These are phyloP conservation scores for Excoecaria cochinchinensis DNA, from an alignment of 345 rosid species.

Conservation along the genomic window DNA sequence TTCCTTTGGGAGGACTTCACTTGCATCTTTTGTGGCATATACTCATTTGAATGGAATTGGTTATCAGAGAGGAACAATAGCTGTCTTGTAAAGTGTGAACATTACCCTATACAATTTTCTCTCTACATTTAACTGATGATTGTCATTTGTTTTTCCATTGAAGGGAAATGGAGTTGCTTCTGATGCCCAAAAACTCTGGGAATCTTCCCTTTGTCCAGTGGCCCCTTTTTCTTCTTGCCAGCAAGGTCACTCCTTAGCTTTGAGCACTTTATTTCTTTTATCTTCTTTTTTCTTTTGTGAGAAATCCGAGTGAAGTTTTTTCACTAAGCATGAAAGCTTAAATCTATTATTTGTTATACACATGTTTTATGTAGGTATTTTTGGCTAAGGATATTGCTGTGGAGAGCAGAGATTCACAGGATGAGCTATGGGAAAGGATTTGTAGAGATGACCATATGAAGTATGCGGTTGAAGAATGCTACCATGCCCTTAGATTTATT, in stretches of 20 bases:
- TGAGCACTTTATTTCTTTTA: not conserved
- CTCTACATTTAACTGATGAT: conserved; percentile 8
- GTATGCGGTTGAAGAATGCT: conserved; percentile 94
- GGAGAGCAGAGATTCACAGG: conserved; percentile 64
- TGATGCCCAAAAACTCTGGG: conserved; percentile 93
- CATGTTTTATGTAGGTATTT: conserved; percentile 52
- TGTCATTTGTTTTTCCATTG: conserved; percentile 14
- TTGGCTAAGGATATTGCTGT: conserved; percentile 88
- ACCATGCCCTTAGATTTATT: conserved; percentile 54
- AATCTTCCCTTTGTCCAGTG: conserved; percentile 78
- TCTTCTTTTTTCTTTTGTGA: not conserved
- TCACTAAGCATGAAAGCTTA: not conserved
- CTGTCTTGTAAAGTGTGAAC: not conserved
- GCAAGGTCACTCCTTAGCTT: conserved; percentile 60
- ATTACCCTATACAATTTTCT: not conserved
- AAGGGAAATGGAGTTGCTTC: conserved; percentile 91
- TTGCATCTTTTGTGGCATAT: too few species aligned
- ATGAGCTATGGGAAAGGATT: conserved; percentile 87
- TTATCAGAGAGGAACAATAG: too few species aligned
- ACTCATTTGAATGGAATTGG: too few species aligned
- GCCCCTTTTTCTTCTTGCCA: conserved; percentile 98
- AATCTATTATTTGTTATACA: not conserved
- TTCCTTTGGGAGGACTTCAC: too few species aligned
- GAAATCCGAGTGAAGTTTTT: not conserved
- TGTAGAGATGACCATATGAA: conserved; percentile 86